Percentiles rank a stretch among this genome's conserved stretches.
Evolutionary conservation across 257 asterid species (phyloP).

Genomic region (Solanum appendiculatum): DNA sequence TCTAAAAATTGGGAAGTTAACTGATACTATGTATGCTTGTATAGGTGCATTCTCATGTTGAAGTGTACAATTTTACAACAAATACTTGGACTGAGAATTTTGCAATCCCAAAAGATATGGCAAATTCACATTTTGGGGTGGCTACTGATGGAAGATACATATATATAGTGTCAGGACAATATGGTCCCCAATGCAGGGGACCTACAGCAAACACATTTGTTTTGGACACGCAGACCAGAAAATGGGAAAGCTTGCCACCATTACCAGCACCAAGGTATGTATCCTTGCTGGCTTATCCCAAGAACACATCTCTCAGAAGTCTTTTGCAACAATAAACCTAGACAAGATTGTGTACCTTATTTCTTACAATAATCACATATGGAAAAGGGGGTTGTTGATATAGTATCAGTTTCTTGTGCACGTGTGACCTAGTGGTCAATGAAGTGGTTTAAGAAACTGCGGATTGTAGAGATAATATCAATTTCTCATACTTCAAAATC

Average conservation of each 20-base stretch:
- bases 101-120: conserved; percentile 58
- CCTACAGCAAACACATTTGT: conserved; percentile 42
- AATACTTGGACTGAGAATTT: conserved; percentile 46
- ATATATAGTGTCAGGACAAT: conserved; percentile 54
- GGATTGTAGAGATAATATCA: too few species aligned
- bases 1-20: background rate
- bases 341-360: background rate
- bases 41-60: conserved; percentile 73
- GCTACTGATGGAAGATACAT: conserved; percentile 66
- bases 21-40: background rate
- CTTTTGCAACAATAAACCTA: background rate
- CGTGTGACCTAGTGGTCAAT: too few species aligned
- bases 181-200: conserved; percentile 58
- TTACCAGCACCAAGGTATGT: conserved; percentile 64
- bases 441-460: too few species aligned
- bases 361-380: background rate
- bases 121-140: conserved; percentile 67
- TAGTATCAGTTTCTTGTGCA: background rate
- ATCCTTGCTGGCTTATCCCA: background rate
- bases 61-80: conserved; percentile 49
- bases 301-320: background rate
- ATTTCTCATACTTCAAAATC: background rate
- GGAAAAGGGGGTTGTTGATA: background rate
- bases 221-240: conserved; percentile 39
- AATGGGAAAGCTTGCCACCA: conserved; percentile 44